phyloP scores from a whole-genome alignment of 75 land plant species.

The Cryptomeria japonica region DNA sequence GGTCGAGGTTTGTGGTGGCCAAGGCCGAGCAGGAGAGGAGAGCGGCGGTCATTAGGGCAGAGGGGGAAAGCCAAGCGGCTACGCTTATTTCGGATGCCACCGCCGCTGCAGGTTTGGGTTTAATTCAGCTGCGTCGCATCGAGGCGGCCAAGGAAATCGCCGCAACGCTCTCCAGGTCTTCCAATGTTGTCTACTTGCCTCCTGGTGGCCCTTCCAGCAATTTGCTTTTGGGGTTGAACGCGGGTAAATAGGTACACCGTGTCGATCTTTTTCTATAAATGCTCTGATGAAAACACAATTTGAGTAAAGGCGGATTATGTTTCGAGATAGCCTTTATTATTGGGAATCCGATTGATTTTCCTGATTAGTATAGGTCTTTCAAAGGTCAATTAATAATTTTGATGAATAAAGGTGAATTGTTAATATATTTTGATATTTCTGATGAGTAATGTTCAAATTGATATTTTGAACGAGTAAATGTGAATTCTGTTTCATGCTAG shows the following conservation, averaged over 20 bases:
- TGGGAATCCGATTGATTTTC: no score
- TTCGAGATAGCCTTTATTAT: neutral
- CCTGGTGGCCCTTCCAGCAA: slow-evolving; percentile 34
- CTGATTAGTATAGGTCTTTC: no score
- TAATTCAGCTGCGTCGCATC: slow-evolving; percentile 88
- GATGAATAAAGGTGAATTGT: no score
- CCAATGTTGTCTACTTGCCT: slow-evolving; percentile 76
- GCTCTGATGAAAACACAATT: neutral
- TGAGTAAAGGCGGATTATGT: neutral
- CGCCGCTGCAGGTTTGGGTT: slow-evolving; percentile 46
- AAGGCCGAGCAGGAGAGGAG: slow-evolving; percentile 93
- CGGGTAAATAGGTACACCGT: neutral
- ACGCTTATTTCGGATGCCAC: slow-evolving; percentile 92
- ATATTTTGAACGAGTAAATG: no score
- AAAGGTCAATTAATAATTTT: no score
- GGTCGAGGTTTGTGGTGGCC: slow-evolving; percentile 81
- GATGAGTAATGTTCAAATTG: no score
- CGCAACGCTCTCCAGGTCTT: slow-evolving; percentile 51
- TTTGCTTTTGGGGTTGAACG: slow-evolving; percentile 47
- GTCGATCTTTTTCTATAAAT: neutral
- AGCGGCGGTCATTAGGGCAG: slow-evolving; percentile 86
- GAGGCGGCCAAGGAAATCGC: slow-evolving; percentile 89
- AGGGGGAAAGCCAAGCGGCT: slow-evolving; percentile 91
- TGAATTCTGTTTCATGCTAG: no score
- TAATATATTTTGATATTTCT: no score